Conservation (phyloP, 352 stramenopile genomes). For the Phytophthora rubi region DNA sequence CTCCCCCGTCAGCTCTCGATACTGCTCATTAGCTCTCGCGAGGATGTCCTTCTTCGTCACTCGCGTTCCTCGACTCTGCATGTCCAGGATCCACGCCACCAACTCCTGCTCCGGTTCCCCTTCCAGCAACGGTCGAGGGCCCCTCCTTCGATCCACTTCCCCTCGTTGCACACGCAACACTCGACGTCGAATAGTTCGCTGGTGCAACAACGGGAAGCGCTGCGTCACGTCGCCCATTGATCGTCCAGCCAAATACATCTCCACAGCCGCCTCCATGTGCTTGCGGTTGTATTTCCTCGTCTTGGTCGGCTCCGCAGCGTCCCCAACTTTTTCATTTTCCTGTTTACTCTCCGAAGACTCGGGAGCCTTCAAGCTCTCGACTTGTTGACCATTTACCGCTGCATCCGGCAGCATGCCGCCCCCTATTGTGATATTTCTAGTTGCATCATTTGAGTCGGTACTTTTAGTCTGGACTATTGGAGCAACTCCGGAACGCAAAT, state of each 20-base stretch:
- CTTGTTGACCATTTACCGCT: background rate
- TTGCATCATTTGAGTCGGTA: background rate
- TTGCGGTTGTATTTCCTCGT: slow-evolving; percentile 32
- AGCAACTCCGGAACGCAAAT: slow-evolving; percentile 11
- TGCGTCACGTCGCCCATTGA: slow-evolving; percentile 25
- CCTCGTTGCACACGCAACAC: slow-evolving; percentile 29
- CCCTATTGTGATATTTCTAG: background rate
- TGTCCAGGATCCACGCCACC: slow-evolving; percentile 27
- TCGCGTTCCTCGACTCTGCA: slow-evolving; percentile 16
- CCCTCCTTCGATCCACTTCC: slow-evolving; percentile 28
- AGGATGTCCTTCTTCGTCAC: slow-evolving; percentile 31
- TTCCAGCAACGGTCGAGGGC: slow-evolving; percentile 26
- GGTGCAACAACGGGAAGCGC: slow-evolving; percentile 26
- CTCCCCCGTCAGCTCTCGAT: slow-evolving; percentile 9
- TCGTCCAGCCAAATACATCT: slow-evolving; percentile 27
- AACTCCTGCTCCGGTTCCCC: slow-evolving; percentile 26
- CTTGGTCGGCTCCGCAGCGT: background rate
- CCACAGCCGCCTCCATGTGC: slow-evolving; percentile 34
- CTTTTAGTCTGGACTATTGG: background rate
- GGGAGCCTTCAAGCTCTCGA: background rate
- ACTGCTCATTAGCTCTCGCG: slow-evolving; percentile 23
- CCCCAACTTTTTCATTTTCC: background rate
- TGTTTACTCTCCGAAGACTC: slow-evolving; percentile 1
- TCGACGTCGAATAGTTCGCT: slow-evolving; percentile 32
- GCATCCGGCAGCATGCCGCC: background rate